These are phyloP conservation scores for Aquanectria penicillioides DNA, from an alignment of 2,329 filamentous ascomycete genomes.

Conservation along the genomic window DNA sequence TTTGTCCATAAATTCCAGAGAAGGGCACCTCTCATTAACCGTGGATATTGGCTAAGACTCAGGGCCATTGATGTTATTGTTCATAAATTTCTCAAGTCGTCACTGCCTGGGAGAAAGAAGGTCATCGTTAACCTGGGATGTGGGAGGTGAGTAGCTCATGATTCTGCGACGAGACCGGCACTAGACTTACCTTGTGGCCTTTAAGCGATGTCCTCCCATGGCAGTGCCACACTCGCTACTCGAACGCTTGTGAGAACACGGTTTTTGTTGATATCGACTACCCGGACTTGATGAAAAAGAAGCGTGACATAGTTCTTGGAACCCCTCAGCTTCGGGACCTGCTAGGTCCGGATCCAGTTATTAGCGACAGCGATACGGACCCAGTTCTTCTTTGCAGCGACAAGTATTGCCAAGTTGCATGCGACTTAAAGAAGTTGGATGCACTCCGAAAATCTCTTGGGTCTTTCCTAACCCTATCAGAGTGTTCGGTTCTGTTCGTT, in stretches of 20 bases:
- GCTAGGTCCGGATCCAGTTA: constrained; percentile 42
- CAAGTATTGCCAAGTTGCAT: constrained; percentile 82
- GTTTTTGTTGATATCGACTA: constrained; percentile 90
- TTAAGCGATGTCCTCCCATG: constrained; percentile 86
- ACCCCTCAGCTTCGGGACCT: constrained; percentile 65
- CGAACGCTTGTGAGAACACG: constrained; percentile 64
- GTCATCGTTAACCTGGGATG: constrained; percentile 87
- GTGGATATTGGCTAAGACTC: constrained; percentile 88
- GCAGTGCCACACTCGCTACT: constrained; percentile 78
- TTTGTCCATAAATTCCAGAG: constrained; percentile 88
- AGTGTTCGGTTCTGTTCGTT: constrained; percentile 77
- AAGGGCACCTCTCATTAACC: constrained; percentile 88
- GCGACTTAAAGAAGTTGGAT: constrained; percentile 77
- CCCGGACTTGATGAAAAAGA: constrained; percentile 79
- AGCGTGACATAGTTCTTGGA: constrained; percentile 72
- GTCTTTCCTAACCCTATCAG: constrained; percentile 64
- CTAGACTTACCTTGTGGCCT: not conserved
- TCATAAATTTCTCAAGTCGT: constrained; percentile 72
- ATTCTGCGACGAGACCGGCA: not conserved
- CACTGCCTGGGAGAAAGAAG: constrained; percentile 65
- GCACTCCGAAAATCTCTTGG: constrained; percentile 69
- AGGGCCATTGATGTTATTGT: constrained; percentile 82
- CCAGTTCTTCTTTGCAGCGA: constrained; percentile 71
- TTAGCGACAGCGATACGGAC: constrained; percentile 52
- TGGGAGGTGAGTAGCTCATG: constrained; percentile 79